Percentiles rank a stretch among this genome's conserved stretches.
Evolutionary conservation across 208 protist genomes (phyloP).

Genomic region (Crithidia thermophila): DNA sequence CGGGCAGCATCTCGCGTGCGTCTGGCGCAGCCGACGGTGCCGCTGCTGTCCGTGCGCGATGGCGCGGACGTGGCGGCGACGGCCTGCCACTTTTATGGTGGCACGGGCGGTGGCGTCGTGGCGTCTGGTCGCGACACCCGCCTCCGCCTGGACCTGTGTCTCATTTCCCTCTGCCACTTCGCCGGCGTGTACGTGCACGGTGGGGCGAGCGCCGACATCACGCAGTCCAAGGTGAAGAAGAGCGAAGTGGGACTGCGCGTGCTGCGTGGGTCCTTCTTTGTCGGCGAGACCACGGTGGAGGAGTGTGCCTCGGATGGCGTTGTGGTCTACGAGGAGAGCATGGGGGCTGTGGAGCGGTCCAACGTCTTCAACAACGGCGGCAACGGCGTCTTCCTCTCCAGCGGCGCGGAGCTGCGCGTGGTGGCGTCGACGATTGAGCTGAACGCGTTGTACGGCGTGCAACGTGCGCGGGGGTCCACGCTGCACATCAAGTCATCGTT

Average conservation of each 20-base stretch:
- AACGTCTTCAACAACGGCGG: constrained; percentile 58
- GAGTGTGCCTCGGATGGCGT: constrained; percentile 52
- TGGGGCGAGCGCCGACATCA: constrained; percentile 33
- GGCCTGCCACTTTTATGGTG: constrained; percentile 70
- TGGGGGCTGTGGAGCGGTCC: constrained; percentile 38
- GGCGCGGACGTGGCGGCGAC: constrained; percentile 44
- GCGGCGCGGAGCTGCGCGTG: constrained; percentile 36
- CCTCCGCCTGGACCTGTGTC: constrained; percentile 46
- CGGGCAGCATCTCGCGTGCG: background rate
- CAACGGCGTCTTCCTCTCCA: constrained; percentile 54
- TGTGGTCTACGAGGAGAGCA: constrained; percentile 47
- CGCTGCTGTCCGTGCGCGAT: constrained; percentile 40
- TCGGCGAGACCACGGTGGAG: constrained; percentile 55
- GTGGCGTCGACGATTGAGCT: constrained; percentile 58
- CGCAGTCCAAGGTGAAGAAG: constrained; percentile 47
- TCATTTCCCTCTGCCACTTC: constrained; percentile 57
- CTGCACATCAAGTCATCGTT: constrained; percentile 51
- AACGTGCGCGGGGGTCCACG: constrained; percentile 49
- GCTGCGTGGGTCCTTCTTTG: constrained; percentile 14
- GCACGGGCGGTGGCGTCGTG: constrained; percentile 49
- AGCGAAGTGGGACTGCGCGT: constrained; percentile 57
- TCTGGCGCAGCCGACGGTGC: constrained; percentile 17
- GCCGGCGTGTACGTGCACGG: constrained; percentile 53
- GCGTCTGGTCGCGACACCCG: constrained; percentile 33
- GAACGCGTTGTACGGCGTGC: constrained; percentile 71